These are phyloP conservation scores for Peterozyma toletana DNA, from an alignment of 805 yeast genomes.

Conservation along the genomic window DNA sequence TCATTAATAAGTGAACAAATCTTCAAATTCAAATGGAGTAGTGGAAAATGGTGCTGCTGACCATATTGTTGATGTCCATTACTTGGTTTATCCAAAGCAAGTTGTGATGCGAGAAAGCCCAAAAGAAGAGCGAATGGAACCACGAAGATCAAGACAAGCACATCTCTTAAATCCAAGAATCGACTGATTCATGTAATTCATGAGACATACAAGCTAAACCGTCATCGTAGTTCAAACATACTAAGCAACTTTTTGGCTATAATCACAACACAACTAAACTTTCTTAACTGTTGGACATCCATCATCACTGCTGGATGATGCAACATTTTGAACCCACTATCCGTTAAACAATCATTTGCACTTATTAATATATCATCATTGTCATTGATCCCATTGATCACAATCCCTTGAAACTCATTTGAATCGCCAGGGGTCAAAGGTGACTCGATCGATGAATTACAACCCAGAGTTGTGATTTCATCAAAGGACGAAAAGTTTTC, in stretches of 20 bases:
- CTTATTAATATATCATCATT: constrained; percentile 11
- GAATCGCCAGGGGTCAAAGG: not conserved
- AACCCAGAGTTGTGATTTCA: no score
- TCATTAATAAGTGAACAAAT: constrained; percentile 12
- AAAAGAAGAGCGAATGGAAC: constrained; percentile 7
- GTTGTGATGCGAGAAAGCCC: constrained; percentile 7
- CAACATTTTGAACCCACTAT: constrained; percentile 28
- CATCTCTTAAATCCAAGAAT: not conserved
- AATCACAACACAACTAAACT: not conserved
- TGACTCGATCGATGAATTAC: no score
- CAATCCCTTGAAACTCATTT: no score
- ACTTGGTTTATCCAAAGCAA: not conserved
- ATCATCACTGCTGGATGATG: constrained; percentile 34
- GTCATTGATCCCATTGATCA: constrained; percentile 1
- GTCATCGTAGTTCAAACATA: not conserved
- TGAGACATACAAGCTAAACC: no score
- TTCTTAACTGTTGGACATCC: constrained; percentile 8
- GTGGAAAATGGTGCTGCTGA: constrained; percentile 33
- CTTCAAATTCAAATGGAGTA: constrained; percentile 24
- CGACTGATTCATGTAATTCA: not conserved
- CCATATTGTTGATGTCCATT: constrained; percentile 13
- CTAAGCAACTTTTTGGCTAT: not conserved
- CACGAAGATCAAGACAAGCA: not conserved
- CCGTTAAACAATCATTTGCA: constrained; percentile 12
- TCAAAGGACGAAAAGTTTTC: no score